Evolutionary conservation across 192 early-diverging fungal genomes (phyloP).

Genomic region (Linnemannia hyalina): DNA sequence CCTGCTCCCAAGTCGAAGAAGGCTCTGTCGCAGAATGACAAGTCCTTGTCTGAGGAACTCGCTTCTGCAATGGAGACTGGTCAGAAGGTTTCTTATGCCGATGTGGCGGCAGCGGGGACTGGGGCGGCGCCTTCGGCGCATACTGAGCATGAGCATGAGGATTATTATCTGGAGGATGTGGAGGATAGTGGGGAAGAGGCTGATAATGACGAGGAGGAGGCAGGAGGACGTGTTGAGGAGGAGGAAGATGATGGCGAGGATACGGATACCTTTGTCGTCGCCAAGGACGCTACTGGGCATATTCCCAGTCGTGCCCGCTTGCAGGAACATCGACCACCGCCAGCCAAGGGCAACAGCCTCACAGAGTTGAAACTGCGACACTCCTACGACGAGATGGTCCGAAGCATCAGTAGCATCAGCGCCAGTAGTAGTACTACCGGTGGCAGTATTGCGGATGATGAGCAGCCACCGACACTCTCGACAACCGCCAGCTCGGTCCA

Average conservation of each 20-base stretch:
- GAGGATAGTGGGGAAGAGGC: constrained; percentile 4
- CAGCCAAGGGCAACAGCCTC: neutral
- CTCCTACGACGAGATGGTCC: constrained; percentile 5
- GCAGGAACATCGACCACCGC: neutral
- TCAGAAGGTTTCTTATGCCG: neutral
- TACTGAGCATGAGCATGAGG: neutral
- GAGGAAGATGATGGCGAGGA: neutral
- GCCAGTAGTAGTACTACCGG: neutral
- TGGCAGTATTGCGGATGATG: neutral
- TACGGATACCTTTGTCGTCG: neutral
- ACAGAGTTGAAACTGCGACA: neutral
- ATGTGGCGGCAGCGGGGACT: neutral
- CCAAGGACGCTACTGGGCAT: neutral
- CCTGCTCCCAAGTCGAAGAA: neutral
- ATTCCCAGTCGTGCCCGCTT: neutral
- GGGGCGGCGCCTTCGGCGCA: neutral
- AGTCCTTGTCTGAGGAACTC: neutral
- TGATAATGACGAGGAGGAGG: neutral
- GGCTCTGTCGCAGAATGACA: neutral
- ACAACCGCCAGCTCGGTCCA: neutral
- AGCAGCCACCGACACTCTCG: neutral
- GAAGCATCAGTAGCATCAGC: neutral
- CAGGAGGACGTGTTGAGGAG: neutral
- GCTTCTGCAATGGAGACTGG: neutral
- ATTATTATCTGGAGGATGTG: constrained; percentile 6